Conservation (phyloP, 306 rosid genomes). For the Dicorynia guianensis region DNA sequence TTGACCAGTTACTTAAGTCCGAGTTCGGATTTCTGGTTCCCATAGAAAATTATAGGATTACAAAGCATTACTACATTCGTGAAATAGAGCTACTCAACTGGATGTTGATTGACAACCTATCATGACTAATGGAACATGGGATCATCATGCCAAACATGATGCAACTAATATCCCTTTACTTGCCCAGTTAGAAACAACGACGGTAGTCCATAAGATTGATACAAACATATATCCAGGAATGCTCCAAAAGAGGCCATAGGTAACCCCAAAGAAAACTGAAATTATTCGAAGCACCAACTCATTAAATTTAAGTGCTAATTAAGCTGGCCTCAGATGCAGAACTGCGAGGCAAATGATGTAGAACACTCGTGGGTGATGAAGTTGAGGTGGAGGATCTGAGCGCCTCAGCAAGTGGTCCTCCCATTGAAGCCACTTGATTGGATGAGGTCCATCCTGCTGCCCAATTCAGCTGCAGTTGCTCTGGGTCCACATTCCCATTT, state of each 20-base stretch:
- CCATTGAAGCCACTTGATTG: constrained; percentile 85
- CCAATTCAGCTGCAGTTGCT: constrained; percentile 70
- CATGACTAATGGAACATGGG: neutral
- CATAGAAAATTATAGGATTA: too few relatives aligned
- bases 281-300: neutral
- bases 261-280: neutral
- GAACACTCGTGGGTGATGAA: constrained; percentile 86
- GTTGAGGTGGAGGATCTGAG: constrained; percentile 75
- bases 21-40: too few relatives aligned
- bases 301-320: constrained; percentile 53
- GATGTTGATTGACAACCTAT: neutral
- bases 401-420: constrained; percentile 97
- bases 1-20: too few relatives aligned
- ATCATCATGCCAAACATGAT: neutral
- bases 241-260: too few relatives aligned
- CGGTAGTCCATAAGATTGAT: constrained; percentile 5
- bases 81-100: neutral
- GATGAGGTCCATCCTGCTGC: constrained; percentile 66
- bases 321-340: constrained; percentile 65
- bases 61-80: neutral
- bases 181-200: constrained; percentile 6
- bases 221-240: neutral
- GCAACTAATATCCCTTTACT: constrained; percentile 9
- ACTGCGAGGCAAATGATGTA: constrained; percentile 74
- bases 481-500: constrained; percentile 48